Evolutionary conservation across 1,284 basidiomycete species (phyloP).

Genomic region (Phellopilus nigrolimitatus): DNA sequence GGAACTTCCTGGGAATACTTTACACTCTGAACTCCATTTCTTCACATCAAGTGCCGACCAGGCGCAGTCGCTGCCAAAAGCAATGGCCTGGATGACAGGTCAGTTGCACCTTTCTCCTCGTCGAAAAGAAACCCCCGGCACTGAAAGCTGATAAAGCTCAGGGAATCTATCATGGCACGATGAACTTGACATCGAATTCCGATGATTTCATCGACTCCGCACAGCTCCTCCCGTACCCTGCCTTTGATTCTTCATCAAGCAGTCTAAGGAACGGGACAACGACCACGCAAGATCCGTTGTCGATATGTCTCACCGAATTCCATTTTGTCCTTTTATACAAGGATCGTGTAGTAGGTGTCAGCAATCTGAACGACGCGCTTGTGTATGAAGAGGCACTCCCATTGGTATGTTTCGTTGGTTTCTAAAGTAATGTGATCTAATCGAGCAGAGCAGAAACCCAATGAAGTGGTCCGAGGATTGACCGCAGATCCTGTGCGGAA

Average conservation of each 20-base stretch:
- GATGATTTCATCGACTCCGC: constrained; percentile 80
- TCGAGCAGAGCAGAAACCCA: constrained; percentile 50
- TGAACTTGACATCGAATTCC: constrained; percentile 60
- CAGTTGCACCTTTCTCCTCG: constrained; percentile 1
- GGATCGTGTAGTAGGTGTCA: constrained; percentile 76
- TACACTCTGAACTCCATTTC: constrained; percentile 74
- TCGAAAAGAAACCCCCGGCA: background rate
- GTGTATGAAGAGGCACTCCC: constrained; percentile 84
- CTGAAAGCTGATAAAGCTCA: constrained; percentile 43
- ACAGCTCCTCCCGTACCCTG: constrained; percentile 63
- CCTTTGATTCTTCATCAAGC: constrained; percentile 30
- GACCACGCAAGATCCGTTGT: constrained; percentile 44
- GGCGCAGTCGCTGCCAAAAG: constrained; percentile 56
- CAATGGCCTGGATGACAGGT: constrained; percentile 90
- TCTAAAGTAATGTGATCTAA: background rate
- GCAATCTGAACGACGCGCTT: constrained; percentile 75
- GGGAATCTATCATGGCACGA: constrained; percentile 80
- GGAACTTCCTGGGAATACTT: constrained; percentile 75
- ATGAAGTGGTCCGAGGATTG: constrained; percentile 69
- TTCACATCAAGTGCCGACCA: constrained; percentile 69
- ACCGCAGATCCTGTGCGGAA: constrained; percentile 80
- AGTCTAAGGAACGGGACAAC: constrained; percentile 13
- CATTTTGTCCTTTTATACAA: constrained; percentile 87
- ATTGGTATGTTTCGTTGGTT: constrained; percentile 47
- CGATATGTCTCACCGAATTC: constrained; percentile 86